Evolutionary conservation across 2,329 filamentous ascomycete genomes (phyloP).

Genomic region (Penicillium sp.): DNA sequence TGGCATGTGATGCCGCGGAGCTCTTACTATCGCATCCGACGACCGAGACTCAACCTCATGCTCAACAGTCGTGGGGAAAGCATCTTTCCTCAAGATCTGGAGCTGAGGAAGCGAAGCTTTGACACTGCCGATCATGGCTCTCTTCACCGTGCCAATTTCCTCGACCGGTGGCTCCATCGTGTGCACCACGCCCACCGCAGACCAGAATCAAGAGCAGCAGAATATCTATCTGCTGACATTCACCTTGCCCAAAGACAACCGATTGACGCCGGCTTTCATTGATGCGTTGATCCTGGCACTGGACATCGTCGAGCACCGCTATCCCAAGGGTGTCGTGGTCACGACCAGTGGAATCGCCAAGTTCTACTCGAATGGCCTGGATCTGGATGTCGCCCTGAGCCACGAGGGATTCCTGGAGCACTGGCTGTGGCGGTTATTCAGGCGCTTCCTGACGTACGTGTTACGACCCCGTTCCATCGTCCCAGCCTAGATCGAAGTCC

Average conservation of each 20-base stretch:
- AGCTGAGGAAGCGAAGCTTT: too few species aligned
- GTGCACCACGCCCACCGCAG: slow-evolving; percentile 58
- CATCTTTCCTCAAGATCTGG: too few species aligned
- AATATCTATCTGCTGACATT: slow-evolving; percentile 71
- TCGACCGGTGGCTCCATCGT: slow-evolving; percentile 57
- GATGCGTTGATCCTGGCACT: slow-evolving; percentile 66
- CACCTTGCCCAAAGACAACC: slow-evolving; percentile 70
- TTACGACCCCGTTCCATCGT: background rate
- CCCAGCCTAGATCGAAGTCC: background rate
- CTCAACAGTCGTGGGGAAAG: too few species aligned
- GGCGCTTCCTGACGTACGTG: slow-evolving; percentile 58
- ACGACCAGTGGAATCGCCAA: slow-evolving; percentile 73
- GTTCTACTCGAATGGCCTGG: slow-evolving; percentile 82
- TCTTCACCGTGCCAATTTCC: slow-evolving; percentile 61
- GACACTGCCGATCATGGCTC: slow-evolving; percentile 30
- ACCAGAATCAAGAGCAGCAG: slow-evolving; percentile 26
- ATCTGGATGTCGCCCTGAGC: slow-evolving; percentile 63
- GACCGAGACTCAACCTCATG: background rate
- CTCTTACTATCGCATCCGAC: background rate
- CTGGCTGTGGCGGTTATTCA: slow-evolving; percentile 63
- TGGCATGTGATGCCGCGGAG: slow-evolving; percentile 20
- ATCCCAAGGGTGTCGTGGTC: slow-evolving; percentile 69
- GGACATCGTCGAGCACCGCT: slow-evolving; percentile 68
- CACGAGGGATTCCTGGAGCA: slow-evolving; percentile 61
- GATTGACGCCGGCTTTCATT: slow-evolving; percentile 67